Conservation (phyloP, 176 grass and related monocot species). For the Aegilops longissima region DNA sequence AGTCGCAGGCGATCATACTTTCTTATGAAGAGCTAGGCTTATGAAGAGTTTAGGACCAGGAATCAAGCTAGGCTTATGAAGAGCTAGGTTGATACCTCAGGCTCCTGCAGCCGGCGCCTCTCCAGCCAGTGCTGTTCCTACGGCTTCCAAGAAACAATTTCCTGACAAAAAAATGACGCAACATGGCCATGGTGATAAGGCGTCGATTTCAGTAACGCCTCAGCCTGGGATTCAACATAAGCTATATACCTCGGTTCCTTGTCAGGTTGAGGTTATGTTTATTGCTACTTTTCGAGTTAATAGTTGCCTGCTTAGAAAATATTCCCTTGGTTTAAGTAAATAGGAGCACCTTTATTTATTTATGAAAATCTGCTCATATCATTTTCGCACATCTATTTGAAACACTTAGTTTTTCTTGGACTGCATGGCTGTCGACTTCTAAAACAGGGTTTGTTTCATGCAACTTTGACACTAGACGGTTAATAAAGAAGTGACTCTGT, state of each 20-base stretch:
- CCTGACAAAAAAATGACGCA: conserved; percentile 54
- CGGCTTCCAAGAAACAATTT: conserved; percentile 40
- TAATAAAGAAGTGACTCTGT: no score
- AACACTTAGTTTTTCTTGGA: no score
- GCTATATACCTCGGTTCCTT: conserved; percentile 23
- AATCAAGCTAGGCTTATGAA: conserved; percentile 70
- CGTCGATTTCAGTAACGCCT: conserved; percentile 26
- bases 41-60: conserved; percentile 78
- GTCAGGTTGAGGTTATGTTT: no score
- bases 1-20: conserved; percentile 27
- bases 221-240: conserved; percentile 64
- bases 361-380: no score
- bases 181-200: conserved; percentile 40
- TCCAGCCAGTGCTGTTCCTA: conserved; percentile 38
- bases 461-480: no score
- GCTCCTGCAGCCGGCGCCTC: conserved; percentile 32
- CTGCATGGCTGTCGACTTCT: no score
- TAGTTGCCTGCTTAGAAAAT: no score
- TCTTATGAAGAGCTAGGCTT: conserved; percentile 52
- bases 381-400: no score
- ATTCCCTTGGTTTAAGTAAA: no score
- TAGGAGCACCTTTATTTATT: no score
- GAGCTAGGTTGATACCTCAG: conserved; percentile 60
- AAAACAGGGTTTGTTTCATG: no score
- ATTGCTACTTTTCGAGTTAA: no score